Evolutionary conservation across 2,329 filamentous ascomycete species (phyloP), one percentile per base, ranked within the genome.

Genomic region (Penicillium olsonii): DNA sequence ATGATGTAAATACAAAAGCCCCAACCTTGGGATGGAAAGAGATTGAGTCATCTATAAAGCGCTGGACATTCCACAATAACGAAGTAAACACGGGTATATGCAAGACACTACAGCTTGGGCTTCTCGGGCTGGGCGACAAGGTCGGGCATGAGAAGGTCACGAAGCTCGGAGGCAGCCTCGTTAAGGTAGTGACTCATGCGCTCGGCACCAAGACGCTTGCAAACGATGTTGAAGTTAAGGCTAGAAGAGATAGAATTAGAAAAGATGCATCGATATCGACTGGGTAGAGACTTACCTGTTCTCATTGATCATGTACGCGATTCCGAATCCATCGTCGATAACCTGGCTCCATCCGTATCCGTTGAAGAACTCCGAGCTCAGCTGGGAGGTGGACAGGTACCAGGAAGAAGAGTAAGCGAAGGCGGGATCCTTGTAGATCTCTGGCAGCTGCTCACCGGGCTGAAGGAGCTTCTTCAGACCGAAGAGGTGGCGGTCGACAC

Each of bases 261-360:
- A 50, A 39, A 6, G 12, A n/a, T 11, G 12, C 12, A 34, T 17
- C 14, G 22, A 20, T 4, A 29, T 24, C 19, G 48, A 19, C 2
- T 24, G 20, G 19, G 6, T 37, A 24, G 35, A 17, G 11, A 34
- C 78, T 72, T 68, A 90, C 87, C 84, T 92, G 74, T 96, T 95
- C 80, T 97, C 92, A 70, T 99, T 99, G 72, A 99, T 97, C 94
- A 99, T 99, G 72, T 99, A 99, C 33, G 94, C 94, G 68, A 99
- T 95, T 58, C 94, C 94, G 75, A 94, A 99, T 24, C 94, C 94
- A 53, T 87, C 89, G 66, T 97, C 92, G 47, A 97, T 88, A 44
- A 99, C 94, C 78, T 99, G 92, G 68, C 88, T 94, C 94, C 94
- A 99, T 38, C 94, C 94, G 73, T 99, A 99, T 19, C 95, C 94